Evolutionary conservation across 352 stramenopile species (phyloP), one percentile per base, ranked within the genome.

Genomic region (Aphanomyces stellatus): DNA sequence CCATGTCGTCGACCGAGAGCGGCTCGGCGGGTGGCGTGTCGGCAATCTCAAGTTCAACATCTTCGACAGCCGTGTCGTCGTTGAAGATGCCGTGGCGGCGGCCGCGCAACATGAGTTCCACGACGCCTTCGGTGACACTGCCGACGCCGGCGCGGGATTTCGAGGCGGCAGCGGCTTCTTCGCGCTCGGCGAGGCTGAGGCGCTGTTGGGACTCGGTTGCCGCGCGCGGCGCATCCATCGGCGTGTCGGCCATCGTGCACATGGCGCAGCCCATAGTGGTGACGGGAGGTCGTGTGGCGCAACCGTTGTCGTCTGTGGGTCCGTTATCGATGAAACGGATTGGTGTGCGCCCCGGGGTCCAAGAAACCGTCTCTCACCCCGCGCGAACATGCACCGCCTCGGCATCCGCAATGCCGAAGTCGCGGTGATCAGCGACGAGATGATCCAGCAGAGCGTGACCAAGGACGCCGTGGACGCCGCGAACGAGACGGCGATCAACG

Each of bases 381-480:
- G n/a, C n/a, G n/a, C n/a, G n/a, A n/a, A n/a, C 1, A 93, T 91
- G 82, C 81, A 91, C 74, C 82, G 81, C 15, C 73, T 93, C 8
- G 78, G 84, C 27, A 79, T 91, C 24, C 82, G 81, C 4, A 80
- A 91, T 42, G 79, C 81, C 8, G 85, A 93, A 24, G 82, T 93
- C 37, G 80, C 81, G 0, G 85, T 93, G 43, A 87, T 93, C 64
- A 90, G 80, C 60, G 82, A 91, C 69, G 85, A 91, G 61, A 69
- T 91, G 61, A 88, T 93, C 69, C 78, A 82, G 53, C 83, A 86
- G 34, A 75, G 77, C 49, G 80, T 81, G 51, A 76, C 75, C 40
- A 70, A 76, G 48, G 81, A 91, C 42, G 41, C 28, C 24, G 66
- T 79, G 57, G 85, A 93, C 53, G 66, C 79, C 13, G 64, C 73